Base-by-base conservation (phyloP, 805 yeast species). In the Saccharomyces paradoxus region DNA sequence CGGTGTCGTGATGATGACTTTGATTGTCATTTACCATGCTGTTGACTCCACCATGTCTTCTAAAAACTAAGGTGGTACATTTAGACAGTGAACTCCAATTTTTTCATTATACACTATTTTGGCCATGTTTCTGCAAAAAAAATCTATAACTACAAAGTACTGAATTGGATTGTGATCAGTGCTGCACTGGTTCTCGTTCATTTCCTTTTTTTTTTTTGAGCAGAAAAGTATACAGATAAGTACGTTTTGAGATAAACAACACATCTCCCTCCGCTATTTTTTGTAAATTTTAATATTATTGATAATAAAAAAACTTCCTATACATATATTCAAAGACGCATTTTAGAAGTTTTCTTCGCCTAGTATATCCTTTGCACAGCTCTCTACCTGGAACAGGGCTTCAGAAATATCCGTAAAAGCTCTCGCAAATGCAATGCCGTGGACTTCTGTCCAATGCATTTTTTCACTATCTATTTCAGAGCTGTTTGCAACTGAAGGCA, bases 11-110 rank as follows among this genome's bases (percentile, higher is more conserved):
- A 82, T 94, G 58, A 78, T 89, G 69, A 77, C 82, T 1, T 76
- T 91, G 61, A 86, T 90, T 41, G 71, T 87, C 48, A 74, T 85
- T 2, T 91, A 86, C 71, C 94, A 89, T 59, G 78, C 84, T 32
- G 75, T 85, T 32, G 71, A 80, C 47, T 78, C 87, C 27, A 82
- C 82, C 24, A 37, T 37, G 44, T 37, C 44, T 9, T 12, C 44
- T 9, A 37, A 37, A 12, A 37, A 37, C 13, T 37, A 17, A 37
- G 13, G 17, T 2, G 3, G 44, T 7, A 17, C 44, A n/a, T n/a
- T 21, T 2, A 8, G 24, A 9, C 4, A 14, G 37, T 14, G 31
- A 32, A 14, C 41, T 17, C 8, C 12, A 32, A 6, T 13, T 17
- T 8, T 3, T 37, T 37, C n/a, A 29, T 37, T 37, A 17, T 17